phyloP scores from a whole-genome alignment of 2,329 filamentous ascomycete genomes.

The Chalaropsis thielavioides region DNA sequence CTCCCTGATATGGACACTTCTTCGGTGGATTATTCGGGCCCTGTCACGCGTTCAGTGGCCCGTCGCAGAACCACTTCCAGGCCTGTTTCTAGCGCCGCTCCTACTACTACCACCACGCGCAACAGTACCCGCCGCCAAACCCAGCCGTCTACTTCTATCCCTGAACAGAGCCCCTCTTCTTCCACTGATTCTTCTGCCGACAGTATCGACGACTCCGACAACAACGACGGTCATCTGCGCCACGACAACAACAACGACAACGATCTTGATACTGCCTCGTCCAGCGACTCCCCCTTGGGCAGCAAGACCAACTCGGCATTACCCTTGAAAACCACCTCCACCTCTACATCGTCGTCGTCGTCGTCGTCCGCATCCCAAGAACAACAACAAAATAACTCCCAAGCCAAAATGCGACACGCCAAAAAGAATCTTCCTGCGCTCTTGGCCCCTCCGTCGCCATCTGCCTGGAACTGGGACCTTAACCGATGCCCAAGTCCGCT shows the following conservation, averaged over 20 bases:
- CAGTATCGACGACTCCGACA: conserved; percentile 13
- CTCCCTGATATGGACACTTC: not conserved
- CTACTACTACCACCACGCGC: not conserved
- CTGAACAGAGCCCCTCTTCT: conserved; percentile 4
- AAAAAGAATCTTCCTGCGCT: conserved; percentile 43
- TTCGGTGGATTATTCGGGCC: conserved; percentile 43
- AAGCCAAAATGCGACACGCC: conserved; percentile 6
- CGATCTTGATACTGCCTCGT: conserved; percentile 12
- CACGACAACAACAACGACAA: not conserved
- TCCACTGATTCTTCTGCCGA: conserved; percentile 13
- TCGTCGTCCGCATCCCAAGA: not conserved
- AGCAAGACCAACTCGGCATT: not conserved
- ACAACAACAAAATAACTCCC: not conserved
- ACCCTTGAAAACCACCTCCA: not conserved
- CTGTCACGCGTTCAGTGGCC: conserved; percentile 61
- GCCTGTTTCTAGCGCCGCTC: conserved; percentile 7
- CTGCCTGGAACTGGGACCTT: conserved; percentile 71
- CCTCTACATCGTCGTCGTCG: not conserved
- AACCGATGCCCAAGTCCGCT: conserved; percentile 85
- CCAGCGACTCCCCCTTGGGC: conserved; percentile 9
- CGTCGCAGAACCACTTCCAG: conserved; percentile 27
- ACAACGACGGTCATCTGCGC: not conserved
- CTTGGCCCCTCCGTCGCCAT: conserved; percentile 51
- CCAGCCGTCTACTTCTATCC: not conserved
- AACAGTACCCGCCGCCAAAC: not conserved